Base-by-base conservation (phyloP, 106 monocot species). In the Acorus calamus region DNA sequence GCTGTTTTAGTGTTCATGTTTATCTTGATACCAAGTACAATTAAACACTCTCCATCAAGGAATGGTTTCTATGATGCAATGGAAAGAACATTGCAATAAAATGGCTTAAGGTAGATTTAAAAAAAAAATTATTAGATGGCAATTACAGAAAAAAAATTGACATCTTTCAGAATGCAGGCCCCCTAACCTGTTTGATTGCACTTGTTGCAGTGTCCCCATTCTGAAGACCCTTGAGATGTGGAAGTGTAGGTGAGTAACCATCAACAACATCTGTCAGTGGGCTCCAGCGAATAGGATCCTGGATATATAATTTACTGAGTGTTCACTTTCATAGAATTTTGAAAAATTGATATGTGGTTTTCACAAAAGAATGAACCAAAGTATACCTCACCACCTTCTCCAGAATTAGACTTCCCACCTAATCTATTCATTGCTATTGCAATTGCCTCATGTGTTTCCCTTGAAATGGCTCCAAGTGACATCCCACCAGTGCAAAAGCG, bases 171-270 rank as follows among this genome's bases (percentile, higher is more conserved):
- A 61, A 61, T 61, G 42, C 8, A 51, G 52, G 59, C 53, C 3
- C 5, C 14, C 9, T 52, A 11, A 90, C 96, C 85, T 96, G 96
- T 67, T 96, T 96, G 58, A 96, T 96, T 70, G 90, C 91, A 81
- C 96, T 96, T 55, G 96, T 96, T 49, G 96, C 96, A 42, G 91
- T 96, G 66, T 96, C 96, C 48, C 96, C 96, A 87, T 96, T 96
- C 63, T 96, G 96, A 72, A 96, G 96, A 50, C 96, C 96, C 74
- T 96, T 96, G 44, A 96, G 91, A 71, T 96, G 96, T 72, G 96
- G 91, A 66, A 96, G 85, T 50, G 96, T 96, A 52, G 96, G 85
- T 47, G 96, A 96, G 75, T 96, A 96, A 9, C 96, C 96, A 85
- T 96, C 96, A 63, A 78, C 78, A 61, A 96, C 96, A 81, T 96